Evolutionary conservation across 106 monocot species (phyloP), one percentile per base, ranked within the genome.

Genomic region (Dendrobium officinale): DNA sequence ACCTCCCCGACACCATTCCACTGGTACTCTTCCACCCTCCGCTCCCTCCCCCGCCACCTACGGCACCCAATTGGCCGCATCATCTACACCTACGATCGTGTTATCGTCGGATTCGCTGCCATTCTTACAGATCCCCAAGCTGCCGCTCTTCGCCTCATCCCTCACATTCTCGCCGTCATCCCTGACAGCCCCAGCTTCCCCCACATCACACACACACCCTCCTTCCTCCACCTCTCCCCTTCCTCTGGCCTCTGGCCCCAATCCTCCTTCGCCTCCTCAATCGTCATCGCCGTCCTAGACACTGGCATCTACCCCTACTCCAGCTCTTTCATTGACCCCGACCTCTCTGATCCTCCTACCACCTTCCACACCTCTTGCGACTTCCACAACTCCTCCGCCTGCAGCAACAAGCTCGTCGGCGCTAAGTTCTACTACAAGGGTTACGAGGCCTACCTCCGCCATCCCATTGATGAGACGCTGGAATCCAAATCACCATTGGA

Each of bases 151-250:
- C 80, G 79, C 72, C 81, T 73, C 42, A 80, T 75, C 55, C 87
- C 88, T 1, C 51, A 56, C 66, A 78, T 97, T 58, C 75, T 90
- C 55, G 41, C 92, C 82, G 79, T 93, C 59, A 59, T 79, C 70
- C 89, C 82, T 15, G 96, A 97, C 83, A 83, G 78, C 31, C 55
- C 81, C 47, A 88, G 83, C 76, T 79, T 85, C 16, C 80, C 79
- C 27, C 95, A 95, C 85, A 98, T 89, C 42, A 98, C 94, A 67
- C 91, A 78, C 80, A 83, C 94, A 29, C 92, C 94, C n/a, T 48
- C 79, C 67, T 94, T 98, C 83, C 91, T 98, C 78, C 85, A 74
- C 42, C 85, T 92, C 40, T 83, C 92, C 79, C 37, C 88, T 54
- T 40, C 74, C 79, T 77, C 84, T 45, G 90, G 90, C 19, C 76